Conservation (phyloP, 495 filamentous ascomycete genomes). For the Neurospora sp. region DNA sequence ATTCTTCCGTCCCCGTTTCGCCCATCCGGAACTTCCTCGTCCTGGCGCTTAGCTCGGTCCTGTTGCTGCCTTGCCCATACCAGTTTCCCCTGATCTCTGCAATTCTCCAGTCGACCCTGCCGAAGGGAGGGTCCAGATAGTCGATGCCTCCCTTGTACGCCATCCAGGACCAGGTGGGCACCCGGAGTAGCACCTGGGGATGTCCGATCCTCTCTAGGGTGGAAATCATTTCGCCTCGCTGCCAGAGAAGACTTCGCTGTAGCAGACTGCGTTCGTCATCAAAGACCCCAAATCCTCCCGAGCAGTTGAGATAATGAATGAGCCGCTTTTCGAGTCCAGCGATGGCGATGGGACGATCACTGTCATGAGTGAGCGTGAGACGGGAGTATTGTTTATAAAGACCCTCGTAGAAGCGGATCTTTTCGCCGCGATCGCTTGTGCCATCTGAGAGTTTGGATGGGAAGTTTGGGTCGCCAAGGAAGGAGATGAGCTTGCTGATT, state of each 20-base stretch:
- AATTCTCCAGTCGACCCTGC: slow-evolving; percentile 10
- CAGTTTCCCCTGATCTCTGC: neutral
- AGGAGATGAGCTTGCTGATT: slow-evolving; percentile 16
- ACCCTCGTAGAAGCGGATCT: slow-evolving; percentile 19
- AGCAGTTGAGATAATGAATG: neutral
- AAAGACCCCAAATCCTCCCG: slow-evolving; percentile 12
- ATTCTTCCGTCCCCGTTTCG: neutral
- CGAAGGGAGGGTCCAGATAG: slow-evolving; percentile 12
- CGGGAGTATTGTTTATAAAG: slow-evolving; percentile 24
- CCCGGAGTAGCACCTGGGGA: neutral
- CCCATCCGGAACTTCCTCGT: neutral
- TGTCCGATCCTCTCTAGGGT: neutral
- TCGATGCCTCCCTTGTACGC: slow-evolving; percentile 16
- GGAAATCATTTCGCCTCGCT: neutral
- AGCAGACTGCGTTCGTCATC: slow-evolving; percentile 7
- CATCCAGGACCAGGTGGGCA: slow-evolving; percentile 24
- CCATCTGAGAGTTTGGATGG: slow-evolving; percentile 14
- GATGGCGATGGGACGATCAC: slow-evolving; percentile 24
- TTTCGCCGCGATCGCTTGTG: slow-evolving; percentile 3
- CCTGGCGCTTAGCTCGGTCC: neutral
- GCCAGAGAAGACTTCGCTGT: slow-evolving; percentile 16
- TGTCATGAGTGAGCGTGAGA: slow-evolving; percentile 10
- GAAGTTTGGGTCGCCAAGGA: slow-evolving; percentile 29
- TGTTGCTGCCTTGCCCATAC: neutral
- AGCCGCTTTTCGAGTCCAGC: slow-evolving; percentile 23